phyloP scores from a whole-genome alignment of 495 filamentous ascomycete species.

The Saxophila tyrrhenica region DNA sequence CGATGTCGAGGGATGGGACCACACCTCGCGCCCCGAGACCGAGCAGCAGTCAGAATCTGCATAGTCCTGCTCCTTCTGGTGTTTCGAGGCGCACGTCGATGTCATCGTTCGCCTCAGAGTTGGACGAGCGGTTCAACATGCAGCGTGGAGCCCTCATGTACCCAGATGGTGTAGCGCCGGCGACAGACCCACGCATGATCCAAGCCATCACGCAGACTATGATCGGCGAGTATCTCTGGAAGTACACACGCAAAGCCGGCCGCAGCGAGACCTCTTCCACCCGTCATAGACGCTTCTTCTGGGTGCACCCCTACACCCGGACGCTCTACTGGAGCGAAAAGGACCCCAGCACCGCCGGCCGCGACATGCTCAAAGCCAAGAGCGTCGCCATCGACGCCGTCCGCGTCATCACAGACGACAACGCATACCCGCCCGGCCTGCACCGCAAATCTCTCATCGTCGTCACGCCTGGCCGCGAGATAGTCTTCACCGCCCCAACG shows the following conservation, averaged over 20 bases:
- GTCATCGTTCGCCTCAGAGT: conserved; percentile 87
- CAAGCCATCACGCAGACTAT: conserved; percentile 99
- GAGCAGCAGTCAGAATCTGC: conserved; percentile 34
- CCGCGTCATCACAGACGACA: conserved; percentile 88
- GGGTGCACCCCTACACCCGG: conserved; percentile 95
- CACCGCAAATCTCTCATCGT: conserved; percentile 88
- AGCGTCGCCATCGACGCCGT: conserved; percentile 91
- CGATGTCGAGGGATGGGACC: conserved; percentile 36
- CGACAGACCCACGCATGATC: conserved; percentile 93
- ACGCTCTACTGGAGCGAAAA: conserved; percentile 94
- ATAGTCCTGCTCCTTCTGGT: conserved; percentile 44
- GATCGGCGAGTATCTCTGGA: conserved; percentile 98
- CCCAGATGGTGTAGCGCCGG: conserved; percentile 43
- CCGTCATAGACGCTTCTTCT: conserved; percentile 90
- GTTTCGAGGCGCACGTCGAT: conserved; percentile 63
- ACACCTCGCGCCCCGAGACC: conserved; percentile 39
- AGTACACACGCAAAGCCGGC: conserved; percentile 88
- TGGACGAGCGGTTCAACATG: conserved; percentile 82
- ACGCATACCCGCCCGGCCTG: conserved; percentile 85
- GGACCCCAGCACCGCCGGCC: conserved; percentile 66
- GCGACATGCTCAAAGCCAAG: conserved; percentile 72
- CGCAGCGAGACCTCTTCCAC: conserved; percentile 76
- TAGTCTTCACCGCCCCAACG: conserved; percentile 90
- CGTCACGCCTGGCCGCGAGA: conserved; percentile 71
- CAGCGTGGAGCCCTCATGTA: conserved; percentile 45